Evolutionary conservation across 768 basidiomycete genomes (phyloP).

Genomic region (Macrolepiota fuliginosa): DNA sequence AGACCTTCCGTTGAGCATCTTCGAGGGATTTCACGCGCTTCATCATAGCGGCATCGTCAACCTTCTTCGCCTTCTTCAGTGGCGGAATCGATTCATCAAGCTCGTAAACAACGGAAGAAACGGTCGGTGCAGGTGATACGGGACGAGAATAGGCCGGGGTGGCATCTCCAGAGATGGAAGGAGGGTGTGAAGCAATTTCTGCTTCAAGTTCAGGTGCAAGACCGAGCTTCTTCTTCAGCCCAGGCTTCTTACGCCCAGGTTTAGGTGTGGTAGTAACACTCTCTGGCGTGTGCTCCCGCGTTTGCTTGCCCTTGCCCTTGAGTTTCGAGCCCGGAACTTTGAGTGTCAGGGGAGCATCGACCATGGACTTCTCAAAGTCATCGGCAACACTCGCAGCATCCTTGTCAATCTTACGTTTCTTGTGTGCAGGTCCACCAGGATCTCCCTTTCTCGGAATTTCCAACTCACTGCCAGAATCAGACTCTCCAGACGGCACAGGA

Average conservation of each 20-base stretch:
- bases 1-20: conserved; percentile 84
- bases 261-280: conserved; percentile 53
- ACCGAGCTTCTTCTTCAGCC: conserved; percentile 56
- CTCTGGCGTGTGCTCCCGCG: conserved; percentile 58
- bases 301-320: conserved; percentile 51
- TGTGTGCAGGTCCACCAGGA: conserved; percentile 44
- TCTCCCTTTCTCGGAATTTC: conserved; percentile 41
- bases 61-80: conserved; percentile 72
- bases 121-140: conserved; percentile 58
- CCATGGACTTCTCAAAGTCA: conserved; percentile 44
- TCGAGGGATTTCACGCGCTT: conserved; percentile 78
- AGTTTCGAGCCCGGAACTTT: conserved; percentile 42
- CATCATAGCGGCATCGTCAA: conserved; percentile 67
- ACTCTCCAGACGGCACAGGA: conserved; percentile 42
- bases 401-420: conserved; percentile 62
- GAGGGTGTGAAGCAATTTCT: conserved; percentile 47
- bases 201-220: conserved; percentile 50
- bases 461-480: conserved; percentile 58
- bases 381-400: conserved; percentile 36
- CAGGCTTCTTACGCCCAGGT: conserved; percentile 51
- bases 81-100: conserved; percentile 69
- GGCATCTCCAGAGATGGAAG: conserved; percentile 63
- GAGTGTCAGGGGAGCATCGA: conserved; percentile 24
- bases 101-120: conserved; percentile 65
- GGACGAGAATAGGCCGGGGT: conserved; percentile 73